Percentiles rank a stretch among this genome's conserved stretches.
Conservation (phyloP, 2,329 filamentous ascomycete species). For the Calonectria ilicicola region DNA sequence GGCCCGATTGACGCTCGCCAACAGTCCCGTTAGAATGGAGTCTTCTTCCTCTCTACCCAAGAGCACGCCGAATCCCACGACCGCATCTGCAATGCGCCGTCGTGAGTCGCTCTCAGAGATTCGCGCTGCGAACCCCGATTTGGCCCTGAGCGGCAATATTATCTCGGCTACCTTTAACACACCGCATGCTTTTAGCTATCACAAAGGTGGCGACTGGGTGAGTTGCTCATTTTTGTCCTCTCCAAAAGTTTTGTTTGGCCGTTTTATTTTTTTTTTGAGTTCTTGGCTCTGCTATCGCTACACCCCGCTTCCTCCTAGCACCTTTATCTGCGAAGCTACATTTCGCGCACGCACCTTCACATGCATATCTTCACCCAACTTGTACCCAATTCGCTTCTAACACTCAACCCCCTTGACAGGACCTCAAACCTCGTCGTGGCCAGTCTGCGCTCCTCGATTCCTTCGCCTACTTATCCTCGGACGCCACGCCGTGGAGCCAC, state of each 20-base stretch:
- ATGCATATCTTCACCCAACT: slow-evolving; percentile 20
- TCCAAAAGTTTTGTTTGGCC: background rate
- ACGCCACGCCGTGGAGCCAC: slow-evolving; percentile 88
- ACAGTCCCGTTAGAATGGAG: slow-evolving; percentile 19
- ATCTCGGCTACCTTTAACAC: slow-evolving; percentile 76
- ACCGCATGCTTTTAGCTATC: slow-evolving; percentile 70
- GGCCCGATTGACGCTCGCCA: slow-evolving; percentile 22
- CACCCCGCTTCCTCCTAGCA: slow-evolving; percentile 26
- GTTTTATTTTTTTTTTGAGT: background rate
- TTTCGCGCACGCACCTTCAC: slow-evolving; percentile 18
- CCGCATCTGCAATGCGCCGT: slow-evolving; percentile 51
- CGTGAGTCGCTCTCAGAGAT: slow-evolving; percentile 68
- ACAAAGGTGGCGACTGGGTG: slow-evolving; percentile 72
- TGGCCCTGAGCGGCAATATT: slow-evolving; percentile 72
- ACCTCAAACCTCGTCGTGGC: slow-evolving; percentile 81
- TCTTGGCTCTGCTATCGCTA: slow-evolving; percentile 6
- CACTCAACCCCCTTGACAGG: slow-evolving; percentile 58
- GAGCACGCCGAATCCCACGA: slow-evolving; percentile 16
- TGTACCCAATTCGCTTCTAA: slow-evolving; percentile 3
- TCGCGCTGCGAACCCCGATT: slow-evolving; percentile 66
- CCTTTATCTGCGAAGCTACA: slow-evolving; percentile 21
- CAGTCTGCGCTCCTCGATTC: slow-evolving; percentile 95
- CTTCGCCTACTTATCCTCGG: slow-evolving; percentile 88
- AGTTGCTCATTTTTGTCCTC: slow-evolving; percentile 43
- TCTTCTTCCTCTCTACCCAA: slow-evolving; percentile 14